Base-by-base conservation (phyloP, 2,329 filamentous ascomycete genomes). In the Coleophoma cylindrospora region DNA sequence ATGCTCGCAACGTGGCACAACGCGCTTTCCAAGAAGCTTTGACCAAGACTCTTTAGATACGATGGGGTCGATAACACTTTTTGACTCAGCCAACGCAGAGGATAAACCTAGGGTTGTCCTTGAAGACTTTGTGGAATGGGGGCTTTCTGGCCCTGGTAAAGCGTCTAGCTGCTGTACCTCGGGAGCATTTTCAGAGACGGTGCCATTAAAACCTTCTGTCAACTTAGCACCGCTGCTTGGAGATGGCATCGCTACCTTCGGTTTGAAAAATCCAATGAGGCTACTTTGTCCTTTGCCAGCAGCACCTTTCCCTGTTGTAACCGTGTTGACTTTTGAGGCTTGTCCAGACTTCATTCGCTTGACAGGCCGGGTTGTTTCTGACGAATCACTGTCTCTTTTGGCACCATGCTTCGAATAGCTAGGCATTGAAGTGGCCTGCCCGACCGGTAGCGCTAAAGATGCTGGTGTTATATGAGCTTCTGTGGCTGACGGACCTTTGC, bases 1-100 rank as follows among this genome's bases (percentile, higher is more conserved):
- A 63, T 99, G 94, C 44, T 96, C 91, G 64, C 94, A 99, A 50
- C 79, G 80, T 1, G 94, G 94, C 1, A 81, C 75, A 1, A 81
- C 71, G 50, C 87, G 84, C 66, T 86, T 90, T 14, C 84, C 81
- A 54, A 97, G 84, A 13, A 97, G 75, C 64, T 86, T 91, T 4
- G 83, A 84, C 94, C 94, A 97, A 19, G 86, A 86, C 62, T 94
- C 86, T 65, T 89, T 92, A 43, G 80, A 79, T 53, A 80, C 75
- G 45, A 90, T 81, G 0, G 86, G 84, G 58, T 91, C 87, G 53
- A 86, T 74, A 2, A 81, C 73, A 50, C 67, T 50, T 34, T 57
- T 53, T 36, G 61, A 56, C 10, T 61, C 52, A 19, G 27, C 51
- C 12, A 40, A 19, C 17, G 50, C 54, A 33, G 32, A 49, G 37